Conservation (phyloP, 345 rosid species). For the Dimocarpus longan region DNA sequence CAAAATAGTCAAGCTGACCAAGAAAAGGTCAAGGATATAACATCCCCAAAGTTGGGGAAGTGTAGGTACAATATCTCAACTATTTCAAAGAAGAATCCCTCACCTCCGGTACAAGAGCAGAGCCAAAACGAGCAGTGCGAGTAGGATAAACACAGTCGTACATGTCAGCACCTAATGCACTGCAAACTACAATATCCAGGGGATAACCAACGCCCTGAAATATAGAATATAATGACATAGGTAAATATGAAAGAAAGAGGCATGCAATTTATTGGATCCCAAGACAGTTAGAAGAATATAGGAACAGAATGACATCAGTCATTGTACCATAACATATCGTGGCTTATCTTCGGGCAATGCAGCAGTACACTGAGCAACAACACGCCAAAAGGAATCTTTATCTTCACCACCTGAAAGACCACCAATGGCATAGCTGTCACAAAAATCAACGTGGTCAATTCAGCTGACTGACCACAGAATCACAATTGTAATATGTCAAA, state of each 20-base stretch:
- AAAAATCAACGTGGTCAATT: slow-evolving; percentile 35
- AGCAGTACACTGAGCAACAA: slow-evolving; percentile 85
- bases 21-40: slow-evolving; percentile 2
- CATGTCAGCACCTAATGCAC: slow-evolving; percentile 87
- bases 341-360: slow-evolving; percentile 80
- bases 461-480: slow-evolving; percentile 18
- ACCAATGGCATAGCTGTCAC: slow-evolving; percentile 84
- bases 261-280: background rate
- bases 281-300: slow-evolving; percentile 4
- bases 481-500: slow-evolving; percentile 5
- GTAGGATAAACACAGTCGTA: slow-evolving; percentile 86
- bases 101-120: slow-evolving; percentile 82
- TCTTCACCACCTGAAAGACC: slow-evolving; percentile 94
- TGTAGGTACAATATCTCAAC: background rate
- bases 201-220: slow-evolving; percentile 88
- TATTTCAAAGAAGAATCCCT: slow-evolving; percentile 16
- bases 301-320: slow-evolving; percentile 1
- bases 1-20: background rate
- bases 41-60: background rate
- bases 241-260: slow-evolving; percentile 10
- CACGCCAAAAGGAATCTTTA: slow-evolving; percentile 87
- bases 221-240: background rate
- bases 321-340: slow-evolving; percentile 73
- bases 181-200: slow-evolving; percentile 79
- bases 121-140: slow-evolving; percentile 86